These are phyloP conservation scores for Fusarium nisikadoi DNA, from an alignment of 2,329 filamentous ascomycete genomes.

Conservation along the genomic window DNA sequence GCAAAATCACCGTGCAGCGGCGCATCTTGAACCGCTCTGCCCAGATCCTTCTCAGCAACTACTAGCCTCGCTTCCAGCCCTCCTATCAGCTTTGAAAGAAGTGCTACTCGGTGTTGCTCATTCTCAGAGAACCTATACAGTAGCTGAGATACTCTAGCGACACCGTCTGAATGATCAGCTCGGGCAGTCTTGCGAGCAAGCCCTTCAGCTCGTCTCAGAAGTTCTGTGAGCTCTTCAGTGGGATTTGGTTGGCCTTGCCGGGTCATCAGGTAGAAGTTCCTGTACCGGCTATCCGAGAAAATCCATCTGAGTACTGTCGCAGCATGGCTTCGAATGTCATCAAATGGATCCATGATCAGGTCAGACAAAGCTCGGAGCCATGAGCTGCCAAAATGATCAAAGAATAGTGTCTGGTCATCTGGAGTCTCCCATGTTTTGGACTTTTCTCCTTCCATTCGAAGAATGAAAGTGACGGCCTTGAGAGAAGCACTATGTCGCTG, in stretches of 20 bases:
- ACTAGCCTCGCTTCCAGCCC: constrained; percentile 73
- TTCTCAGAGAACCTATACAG: constrained; percentile 67
- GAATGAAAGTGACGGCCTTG: constrained; percentile 73
- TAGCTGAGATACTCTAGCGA: constrained; percentile 80
- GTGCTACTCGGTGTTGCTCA: constrained; percentile 54
- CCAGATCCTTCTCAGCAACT: constrained; percentile 72
- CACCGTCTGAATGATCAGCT: constrained; percentile 92
- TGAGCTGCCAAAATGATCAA: constrained; percentile 56
- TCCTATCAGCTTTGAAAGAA: constrained; percentile 68
- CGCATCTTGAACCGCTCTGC: constrained; percentile 71
- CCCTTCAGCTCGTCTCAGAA: constrained; percentile 64
- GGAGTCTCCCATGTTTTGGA: constrained; percentile 52
- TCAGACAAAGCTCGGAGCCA: constrained; percentile 77
- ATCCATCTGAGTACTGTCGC: constrained; percentile 61
- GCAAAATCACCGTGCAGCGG: constrained; percentile 78
- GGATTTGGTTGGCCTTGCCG: constrained; percentile 23
- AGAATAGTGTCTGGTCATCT: constrained; percentile 54
- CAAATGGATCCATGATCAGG: constrained; percentile 88
- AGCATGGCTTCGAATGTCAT: constrained; percentile 80
- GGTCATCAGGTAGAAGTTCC: constrained; percentile 37
- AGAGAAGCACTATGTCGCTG: constrained; percentile 87
- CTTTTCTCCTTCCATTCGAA: constrained; percentile 74
- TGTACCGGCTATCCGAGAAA: constrained; percentile 55
- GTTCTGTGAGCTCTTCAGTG: constrained; percentile 54
- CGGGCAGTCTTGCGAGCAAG: constrained; percentile 78